These are phyloP conservation scores for Suillus paluster DNA, from an alignment of 768 basidiomycete species.

Conservation along the genomic window DNA sequence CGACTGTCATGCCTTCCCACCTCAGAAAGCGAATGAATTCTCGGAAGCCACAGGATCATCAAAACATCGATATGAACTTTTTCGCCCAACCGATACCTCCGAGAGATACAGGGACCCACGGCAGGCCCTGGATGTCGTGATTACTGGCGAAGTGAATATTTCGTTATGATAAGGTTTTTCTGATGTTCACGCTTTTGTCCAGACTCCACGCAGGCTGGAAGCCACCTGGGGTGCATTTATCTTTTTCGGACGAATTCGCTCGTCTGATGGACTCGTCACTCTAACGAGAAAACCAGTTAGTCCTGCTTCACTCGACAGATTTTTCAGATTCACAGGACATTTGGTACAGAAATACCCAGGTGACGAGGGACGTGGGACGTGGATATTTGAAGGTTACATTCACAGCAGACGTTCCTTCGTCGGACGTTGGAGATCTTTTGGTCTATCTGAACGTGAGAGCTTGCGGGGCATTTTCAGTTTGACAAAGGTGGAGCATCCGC, in stretches of 20 bases:
- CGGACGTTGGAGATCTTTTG: slow-evolving; percentile 55
- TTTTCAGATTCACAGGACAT: slow-evolving; percentile 9
- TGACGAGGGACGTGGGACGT: slow-evolving; percentile 48
- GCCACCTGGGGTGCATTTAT: slow-evolving; percentile 70
- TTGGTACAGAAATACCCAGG: slow-evolving; percentile 43
- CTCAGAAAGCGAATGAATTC: slow-evolving; percentile 28
- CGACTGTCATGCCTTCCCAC: slow-evolving; percentile 25
- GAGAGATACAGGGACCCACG: slow-evolving; percentile 31
- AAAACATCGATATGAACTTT: slow-evolving; percentile 35
- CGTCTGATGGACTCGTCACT: slow-evolving; percentile 59
- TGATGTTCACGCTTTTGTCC: slow-evolving; percentile 25
- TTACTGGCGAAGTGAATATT: slow-evolving; percentile 37
- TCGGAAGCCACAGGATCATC: slow-evolving; percentile 29
- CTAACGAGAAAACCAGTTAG: slow-evolving; percentile 67
- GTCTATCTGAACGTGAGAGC: slow-evolving; percentile 34
- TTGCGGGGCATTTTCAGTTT: slow-evolving; percentile 63
- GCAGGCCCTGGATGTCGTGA: slow-evolving; percentile 41
- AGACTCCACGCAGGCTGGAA: slow-evolving; percentile 61
- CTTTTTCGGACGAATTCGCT: slow-evolving; percentile 59
- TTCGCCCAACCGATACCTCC: slow-evolving; percentile 32
- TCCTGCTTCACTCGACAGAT: slow-evolving; percentile 14
- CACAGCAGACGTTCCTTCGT: slow-evolving; percentile 52
- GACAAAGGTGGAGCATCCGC: slow-evolving; percentile 42
- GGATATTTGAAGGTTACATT: slow-evolving; percentile 63
- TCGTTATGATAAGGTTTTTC: slow-evolving; percentile 21